These are phyloP conservation scores for Ramaria rubella DNA, from an alignment of 768 basidiomycete genomes.

Conservation along the genomic window DNA sequence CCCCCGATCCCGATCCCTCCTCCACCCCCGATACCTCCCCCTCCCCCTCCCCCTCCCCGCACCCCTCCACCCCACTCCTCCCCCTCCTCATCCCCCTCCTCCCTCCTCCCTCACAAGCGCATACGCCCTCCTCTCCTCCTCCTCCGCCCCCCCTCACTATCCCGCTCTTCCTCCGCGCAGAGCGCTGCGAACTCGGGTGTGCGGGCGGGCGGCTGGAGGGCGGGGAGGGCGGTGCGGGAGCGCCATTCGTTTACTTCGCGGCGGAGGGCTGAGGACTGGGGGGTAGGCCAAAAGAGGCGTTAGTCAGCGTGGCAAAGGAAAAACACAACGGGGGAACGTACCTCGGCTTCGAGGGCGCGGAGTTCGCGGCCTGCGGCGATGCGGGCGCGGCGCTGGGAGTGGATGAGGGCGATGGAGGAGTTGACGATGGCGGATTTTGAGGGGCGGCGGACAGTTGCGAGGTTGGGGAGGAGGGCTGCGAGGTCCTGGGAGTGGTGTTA, in stretches of 20 bases:
- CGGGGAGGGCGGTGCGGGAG: constrained; percentile 49
- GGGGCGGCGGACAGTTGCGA: constrained; percentile 85
- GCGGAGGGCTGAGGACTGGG: constrained; percentile 80
- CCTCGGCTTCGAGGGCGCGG: constrained; percentile 30
- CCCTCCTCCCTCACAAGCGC: constrained; percentile 9
- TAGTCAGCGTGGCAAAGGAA: neutral
- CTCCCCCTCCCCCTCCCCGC: neutral
- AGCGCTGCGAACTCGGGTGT: constrained; percentile 54
- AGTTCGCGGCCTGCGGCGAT: constrained; percentile 77
- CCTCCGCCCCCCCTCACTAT: constrained; percentile 16
- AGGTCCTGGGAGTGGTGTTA: constrained; percentile 84
- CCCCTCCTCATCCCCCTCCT: neutral
- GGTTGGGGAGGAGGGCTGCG: constrained; percentile 84
- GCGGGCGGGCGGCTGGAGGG: constrained; percentile 65
- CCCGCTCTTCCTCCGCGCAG: constrained; percentile 17
- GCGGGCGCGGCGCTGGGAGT: constrained; percentile 75
- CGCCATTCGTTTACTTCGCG: constrained; percentile 94
- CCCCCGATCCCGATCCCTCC: too few species aligned
- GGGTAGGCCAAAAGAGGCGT: constrained; percentile 41
- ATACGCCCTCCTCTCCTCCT: constrained; percentile 17
- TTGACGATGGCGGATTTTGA: constrained; percentile 97
- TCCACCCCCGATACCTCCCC: neutral
- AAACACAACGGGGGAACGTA: neutral
- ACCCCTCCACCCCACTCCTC: neutral
- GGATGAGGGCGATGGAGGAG: constrained; percentile 85